These are phyloP conservation scores for Candida sojae DNA, from an alignment of 1,139 yeast species.

Conservation along the genomic window DNA sequence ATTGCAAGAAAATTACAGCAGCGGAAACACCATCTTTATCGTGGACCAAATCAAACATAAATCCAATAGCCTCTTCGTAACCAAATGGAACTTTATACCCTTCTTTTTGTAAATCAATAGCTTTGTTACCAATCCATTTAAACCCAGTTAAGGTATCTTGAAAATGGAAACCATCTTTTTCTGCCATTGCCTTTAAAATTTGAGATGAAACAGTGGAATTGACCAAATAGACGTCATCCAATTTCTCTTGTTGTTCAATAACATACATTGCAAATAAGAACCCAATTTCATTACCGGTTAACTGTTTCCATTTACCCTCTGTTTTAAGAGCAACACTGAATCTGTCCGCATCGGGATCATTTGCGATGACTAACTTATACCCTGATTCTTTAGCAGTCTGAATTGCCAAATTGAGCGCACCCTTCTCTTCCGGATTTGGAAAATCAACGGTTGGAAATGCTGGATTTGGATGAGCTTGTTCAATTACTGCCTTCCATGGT, in stretches of 20 bases:
- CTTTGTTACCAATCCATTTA: conserved; percentile 95
- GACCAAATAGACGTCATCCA: conserved; percentile 56
- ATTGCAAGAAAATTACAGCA: conserved; percentile 72
- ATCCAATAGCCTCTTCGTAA: conserved; percentile 95
- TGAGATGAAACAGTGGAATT: conserved; percentile 94
- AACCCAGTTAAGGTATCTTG: conserved; percentile 91
- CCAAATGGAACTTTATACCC: conserved; percentile 84
- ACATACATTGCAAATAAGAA: conserved; percentile 73
- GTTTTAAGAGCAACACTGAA: conserved; percentile 72
- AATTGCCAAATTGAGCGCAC: conserved; percentile 80
- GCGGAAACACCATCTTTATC: conserved; percentile 96
- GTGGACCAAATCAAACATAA: conserved; percentile 82
- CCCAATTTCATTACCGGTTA: conserved; percentile 93
- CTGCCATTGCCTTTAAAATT: conserved; percentile 71
- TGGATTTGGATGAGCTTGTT: conserved; percentile 80
- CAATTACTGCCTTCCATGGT: conserved; percentile 39
- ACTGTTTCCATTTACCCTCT: conserved; percentile 63
- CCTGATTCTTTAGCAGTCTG: conserved; percentile 48
- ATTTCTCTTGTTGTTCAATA: conserved; percentile 37
- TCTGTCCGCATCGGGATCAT: conserved; percentile 97
- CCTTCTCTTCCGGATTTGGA: conserved; percentile 96
- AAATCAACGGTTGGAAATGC: conserved; percentile 80
- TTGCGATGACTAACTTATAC: conserved; percentile 69
- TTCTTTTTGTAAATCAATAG: conserved; percentile 63
- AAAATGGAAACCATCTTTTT: conserved; percentile 58